Base-by-base conservation (phyloP, 805 yeast species). In the Nakazawaea wickerhamii region DNA sequence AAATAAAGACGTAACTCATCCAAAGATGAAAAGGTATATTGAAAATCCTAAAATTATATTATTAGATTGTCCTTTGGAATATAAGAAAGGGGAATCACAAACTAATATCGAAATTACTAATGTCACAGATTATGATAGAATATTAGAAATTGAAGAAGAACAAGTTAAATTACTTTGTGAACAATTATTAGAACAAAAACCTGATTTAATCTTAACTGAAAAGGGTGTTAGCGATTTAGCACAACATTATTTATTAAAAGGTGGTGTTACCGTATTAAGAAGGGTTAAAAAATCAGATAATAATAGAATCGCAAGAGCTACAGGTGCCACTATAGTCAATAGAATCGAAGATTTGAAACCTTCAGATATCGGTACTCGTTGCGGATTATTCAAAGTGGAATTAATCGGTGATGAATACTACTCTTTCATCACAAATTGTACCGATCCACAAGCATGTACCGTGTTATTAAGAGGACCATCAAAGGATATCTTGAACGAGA, bases 1-100 rank as follows among this genome's bases (percentile, higher is more conserved):
- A 55, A 93, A 93, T 70, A 93, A 93, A 65, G 99, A 93, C 60
- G 95, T 93, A 45, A 89, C 95, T n/a, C 99, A 93, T 65, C 99
- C 99, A 49, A 89, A 90, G 64, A 93, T 93, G 99, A 82, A 82
- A 54, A 81, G 99, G 61, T 59, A 70, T 54, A 84, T 93, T 53
- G 85, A 83, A 60, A 85, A 88, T 57, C 99, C 99, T 39, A 77
- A 91, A 50, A 78, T 93, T 43, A 76, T 93, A 15, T 73, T 93
- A 52, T 73, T 93, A 53, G 99, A 93, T 67, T 90, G 97, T 65
- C 97, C 99, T 10, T 73, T 93, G 55, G 99, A 93, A 67, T 93
- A 93, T 70, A 93, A 93, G 70, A 93, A 93, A 74, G 99, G 99
- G 51, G 99, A 93, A 68, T 89, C 97, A 3, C 99, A 93, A 65